phyloP scores from a whole-genome alignment of 2,329 filamentous ascomycete genomes.

The Fusarium coffeatum region DNA sequence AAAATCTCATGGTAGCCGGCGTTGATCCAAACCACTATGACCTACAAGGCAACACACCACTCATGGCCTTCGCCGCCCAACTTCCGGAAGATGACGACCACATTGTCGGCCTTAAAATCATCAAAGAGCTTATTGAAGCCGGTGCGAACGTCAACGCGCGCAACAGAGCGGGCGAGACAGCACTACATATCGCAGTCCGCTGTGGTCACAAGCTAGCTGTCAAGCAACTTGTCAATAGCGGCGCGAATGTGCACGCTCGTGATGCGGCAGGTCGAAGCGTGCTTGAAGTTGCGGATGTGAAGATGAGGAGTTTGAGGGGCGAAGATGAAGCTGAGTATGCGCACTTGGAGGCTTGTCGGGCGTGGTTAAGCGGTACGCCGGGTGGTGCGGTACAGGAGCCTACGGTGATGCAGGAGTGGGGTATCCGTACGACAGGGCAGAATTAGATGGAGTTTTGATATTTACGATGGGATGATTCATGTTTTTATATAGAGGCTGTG shows the following conservation, averaged over 20 bases:
- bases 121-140: constrained; percentile 56
- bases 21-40: constrained; percentile 67
- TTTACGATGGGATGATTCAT: background rate
- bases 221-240: constrained; percentile 58
- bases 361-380: constrained; percentile 56
- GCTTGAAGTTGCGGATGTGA: constrained; percentile 59
- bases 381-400: constrained; percentile 54
- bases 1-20: constrained; percentile 50
- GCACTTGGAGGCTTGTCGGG: constrained; percentile 59
- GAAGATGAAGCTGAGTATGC: constrained; percentile 53
- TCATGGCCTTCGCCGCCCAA: constrained; percentile 66
- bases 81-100: constrained; percentile 64
- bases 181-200: constrained; percentile 65
- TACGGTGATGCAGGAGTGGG: constrained; percentile 57
- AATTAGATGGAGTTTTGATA: background rate
- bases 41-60: constrained; percentile 62
- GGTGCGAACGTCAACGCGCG: constrained; percentile 62
- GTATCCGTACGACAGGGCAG: background rate
- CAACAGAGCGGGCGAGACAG: constrained; percentile 66
- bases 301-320: constrained; percentile 50
- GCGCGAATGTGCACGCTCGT: constrained; percentile 61
- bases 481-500: background rate
- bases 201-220: constrained; percentile 65
- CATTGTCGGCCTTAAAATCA: constrained; percentile 58
- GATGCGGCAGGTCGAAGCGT: constrained; percentile 59